Conservation (phyloP, 2,329 filamentous ascomycete species). For the Ceratocystis huliohia region DNA sequence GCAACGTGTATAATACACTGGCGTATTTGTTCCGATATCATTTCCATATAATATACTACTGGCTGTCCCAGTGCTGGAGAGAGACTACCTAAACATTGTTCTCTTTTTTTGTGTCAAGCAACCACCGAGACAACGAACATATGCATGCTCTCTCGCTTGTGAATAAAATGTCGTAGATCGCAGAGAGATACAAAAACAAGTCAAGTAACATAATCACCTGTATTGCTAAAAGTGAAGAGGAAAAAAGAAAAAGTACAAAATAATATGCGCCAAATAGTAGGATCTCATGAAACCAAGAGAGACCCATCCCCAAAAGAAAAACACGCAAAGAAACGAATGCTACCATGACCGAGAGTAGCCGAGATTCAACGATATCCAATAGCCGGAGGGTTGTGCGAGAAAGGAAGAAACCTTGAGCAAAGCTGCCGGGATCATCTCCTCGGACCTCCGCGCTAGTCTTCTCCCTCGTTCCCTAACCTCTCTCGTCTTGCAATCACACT, state of each 20-base stretch:
- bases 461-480: background rate
- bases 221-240: background rate
- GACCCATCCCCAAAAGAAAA: background rate
- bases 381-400: no score
- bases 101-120: no score
- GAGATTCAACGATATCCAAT: no score
- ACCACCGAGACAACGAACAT: background rate
- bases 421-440: background rate
- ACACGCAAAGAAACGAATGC: conserved; percentile 5
- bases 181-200: no score
- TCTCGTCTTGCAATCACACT: background rate
- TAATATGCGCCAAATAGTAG: background rate
- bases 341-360: background rate
- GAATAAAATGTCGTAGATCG: no score
- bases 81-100: no score
- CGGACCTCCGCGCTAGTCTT: background rate
- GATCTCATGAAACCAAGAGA: background rate
- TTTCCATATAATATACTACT: no score
- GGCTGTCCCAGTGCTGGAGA: no score
- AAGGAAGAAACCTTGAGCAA: background rate
- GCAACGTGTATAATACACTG: background rate
- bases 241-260: background rate
- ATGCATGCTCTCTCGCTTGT: background rate
- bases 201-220: background rate
- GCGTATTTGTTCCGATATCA: no score